Evolutionary conservation across 305 asterid genomes (phyloP).

Genomic region (Rubia balearica): DNA sequence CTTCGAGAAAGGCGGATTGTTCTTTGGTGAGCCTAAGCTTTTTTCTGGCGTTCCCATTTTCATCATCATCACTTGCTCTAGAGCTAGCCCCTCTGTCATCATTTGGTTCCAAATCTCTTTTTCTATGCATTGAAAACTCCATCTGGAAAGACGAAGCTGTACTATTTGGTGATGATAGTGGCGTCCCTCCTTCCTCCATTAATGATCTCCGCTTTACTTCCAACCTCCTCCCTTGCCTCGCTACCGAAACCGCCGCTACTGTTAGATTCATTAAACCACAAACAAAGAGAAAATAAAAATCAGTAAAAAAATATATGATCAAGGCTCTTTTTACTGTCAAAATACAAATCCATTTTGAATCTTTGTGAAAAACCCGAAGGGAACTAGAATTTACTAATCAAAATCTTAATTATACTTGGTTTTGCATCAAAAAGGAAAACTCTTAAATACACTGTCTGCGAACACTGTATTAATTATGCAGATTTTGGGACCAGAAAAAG

Average conservation of each 20-base stretch:
- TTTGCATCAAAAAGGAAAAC: not conserved
- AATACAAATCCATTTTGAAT: not conserved
- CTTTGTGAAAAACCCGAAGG: not conserved
- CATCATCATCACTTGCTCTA: constrained; percentile 70
- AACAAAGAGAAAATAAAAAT: too few species aligned
- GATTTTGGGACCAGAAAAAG: constrained; percentile 11
- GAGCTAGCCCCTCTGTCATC: constrained; percentile 5
- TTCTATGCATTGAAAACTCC: constrained; percentile 15
- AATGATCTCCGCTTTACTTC: too few species aligned
- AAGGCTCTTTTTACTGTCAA: too few species aligned
- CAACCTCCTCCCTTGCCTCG: not conserved
- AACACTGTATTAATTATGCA: not conserved
- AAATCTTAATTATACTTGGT: not conserved
- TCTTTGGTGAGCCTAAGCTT: constrained; percentile 71
- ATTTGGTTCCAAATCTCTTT: constrained; percentile 23
- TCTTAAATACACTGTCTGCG: not conserved
- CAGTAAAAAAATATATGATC: too few species aligned
- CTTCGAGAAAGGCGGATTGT: constrained; percentile 82
- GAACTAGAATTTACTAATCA: not conserved
- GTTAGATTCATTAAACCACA: too few species aligned
- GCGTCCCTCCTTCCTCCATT: too few species aligned
- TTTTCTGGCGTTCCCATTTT: constrained; percentile 50
- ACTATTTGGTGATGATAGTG: too few species aligned
- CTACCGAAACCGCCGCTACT: not conserved
- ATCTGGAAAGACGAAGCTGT: not conserved